Evolutionary conservation across 768 basidiomycete species (phyloP), one percentile per base, ranked within the genome.

Genomic region (Stropharia rugosoannulata): DNA sequence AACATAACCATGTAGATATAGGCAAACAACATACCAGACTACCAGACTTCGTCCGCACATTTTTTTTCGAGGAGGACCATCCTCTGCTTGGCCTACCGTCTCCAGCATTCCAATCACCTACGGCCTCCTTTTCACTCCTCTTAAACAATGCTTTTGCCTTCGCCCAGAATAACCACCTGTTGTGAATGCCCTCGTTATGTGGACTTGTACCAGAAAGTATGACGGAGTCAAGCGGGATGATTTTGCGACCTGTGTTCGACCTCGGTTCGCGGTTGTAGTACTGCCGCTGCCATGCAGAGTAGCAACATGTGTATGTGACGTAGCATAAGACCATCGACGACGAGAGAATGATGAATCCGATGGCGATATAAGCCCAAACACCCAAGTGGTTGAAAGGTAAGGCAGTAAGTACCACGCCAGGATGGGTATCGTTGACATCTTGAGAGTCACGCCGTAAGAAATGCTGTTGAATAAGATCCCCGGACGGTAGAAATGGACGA

Each of bases 341-440:
- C 13, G 59, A 55, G 10, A 69, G 58, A 13, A 66, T 43, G 25
- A 69, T 61, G 38, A 65, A 62, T 6, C 59, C 62, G 25, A 69
- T 55, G 7, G 68, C 68, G 15, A 69, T 46, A 49, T 69, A 69
- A 1, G 66, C 63, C 58, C 62, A 65, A 22, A 66, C 39, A 18
- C 60, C 60, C 5, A 68, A 61, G 41, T 64, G 65, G 13, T 61
- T 61, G 53, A 66, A 61, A 1, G 66, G 56, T 27, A 36, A 46
- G 13, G 56, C 51, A 3, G 36, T 13, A 7, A 51, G 19, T 13
- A 36, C 35, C 8, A 18, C 22, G 35, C 19, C 18, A 13, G 38
- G 29, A 32, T 3, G 3, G 29, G 29, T 32, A 32, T 32, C 29
- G 29, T 32, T 32, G 29, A 6, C 9, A 4, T 7, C 29, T 32